Base-by-base conservation (phyloP, 1,139 yeast species). In the Pichia sp. region DNA sequence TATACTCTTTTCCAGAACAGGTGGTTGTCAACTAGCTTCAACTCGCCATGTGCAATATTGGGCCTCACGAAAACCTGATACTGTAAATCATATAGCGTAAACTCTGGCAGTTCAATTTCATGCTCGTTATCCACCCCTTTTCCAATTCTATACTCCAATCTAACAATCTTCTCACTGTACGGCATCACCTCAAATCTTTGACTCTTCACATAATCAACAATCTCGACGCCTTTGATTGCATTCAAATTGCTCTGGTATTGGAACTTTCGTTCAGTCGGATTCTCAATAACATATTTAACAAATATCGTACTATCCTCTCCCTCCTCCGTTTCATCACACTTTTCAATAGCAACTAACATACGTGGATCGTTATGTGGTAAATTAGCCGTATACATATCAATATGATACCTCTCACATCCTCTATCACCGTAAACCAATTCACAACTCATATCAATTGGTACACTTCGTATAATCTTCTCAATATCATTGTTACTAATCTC, bases 291-390 rank as follows among this genome's bases (percentile, higher is more conserved):
- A 53, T 76, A 84, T 11, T 57, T 63, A 31, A 78, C 59, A 28
- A 56, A 58, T 28, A 64, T 50, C 12, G 45, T 42, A 1, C 50
- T 22, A n/a, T 17, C 48, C 0, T 49, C 45, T 3, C 46, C 48
- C 1, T 50, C 46, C 4, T 48, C 41, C n/a, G n/a, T n/a, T n/a
- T n/a, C n/a, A n/a, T n/a, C 26, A 47, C 19, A 5, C 33, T 7
- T 18, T 18, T 3, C n/a, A 7, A 28, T 55, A 22, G 55, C 59
- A 4, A 79, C 66, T 28, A 83, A 59, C 0, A 80, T 79, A 36
- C 93, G 61, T 2, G 93, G 93, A 52, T 82, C 91, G 35, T 78
- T 69, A 34, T 79, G 65, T 2, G 89, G 85, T 12, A 84, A 57
- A 1, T 69, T 62, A 7, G 79, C 61, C 36, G 71, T 74, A 72